Conservation (phyloP, 345 rosid genomes). For the Camelina hispida region DNA sequence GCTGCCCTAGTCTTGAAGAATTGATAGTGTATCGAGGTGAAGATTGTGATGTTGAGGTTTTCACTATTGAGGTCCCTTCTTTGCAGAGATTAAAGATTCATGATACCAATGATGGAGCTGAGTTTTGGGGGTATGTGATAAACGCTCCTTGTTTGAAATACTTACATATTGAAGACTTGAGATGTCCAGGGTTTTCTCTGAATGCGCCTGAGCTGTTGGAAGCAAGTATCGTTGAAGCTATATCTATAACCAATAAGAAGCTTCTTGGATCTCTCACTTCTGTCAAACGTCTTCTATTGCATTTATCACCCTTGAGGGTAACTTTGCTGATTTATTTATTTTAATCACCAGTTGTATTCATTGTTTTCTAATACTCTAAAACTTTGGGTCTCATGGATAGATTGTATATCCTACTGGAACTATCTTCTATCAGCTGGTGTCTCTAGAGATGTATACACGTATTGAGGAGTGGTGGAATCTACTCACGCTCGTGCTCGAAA, state of each 20-base stretch:
- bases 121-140: not conserved
- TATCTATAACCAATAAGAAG: not conserved
- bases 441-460: too few species aligned
- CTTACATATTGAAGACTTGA: not conserved
- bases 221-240: not conserved
- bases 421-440: too few species aligned
- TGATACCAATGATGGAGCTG: not conserved
- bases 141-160: constrained; percentile 15
- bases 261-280: not conserved
- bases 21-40: too few species aligned
- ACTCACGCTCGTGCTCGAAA: too few species aligned
- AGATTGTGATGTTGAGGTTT: too few species aligned
- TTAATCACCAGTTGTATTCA: too few species aligned
- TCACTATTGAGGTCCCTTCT: too few species aligned
- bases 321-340: not conserved
- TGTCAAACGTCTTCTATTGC: not conserved
- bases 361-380: too few species aligned
- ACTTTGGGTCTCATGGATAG: too few species aligned
- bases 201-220: not conserved
- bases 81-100: not conserved
- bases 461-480: too few species aligned
- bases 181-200: not conserved
- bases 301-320: constrained; percentile 17
- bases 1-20: too few species aligned
- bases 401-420: too few species aligned